Base-by-base conservation (phyloP, 768 basidiomycete genomes). In the Suillus placidus region DNA sequence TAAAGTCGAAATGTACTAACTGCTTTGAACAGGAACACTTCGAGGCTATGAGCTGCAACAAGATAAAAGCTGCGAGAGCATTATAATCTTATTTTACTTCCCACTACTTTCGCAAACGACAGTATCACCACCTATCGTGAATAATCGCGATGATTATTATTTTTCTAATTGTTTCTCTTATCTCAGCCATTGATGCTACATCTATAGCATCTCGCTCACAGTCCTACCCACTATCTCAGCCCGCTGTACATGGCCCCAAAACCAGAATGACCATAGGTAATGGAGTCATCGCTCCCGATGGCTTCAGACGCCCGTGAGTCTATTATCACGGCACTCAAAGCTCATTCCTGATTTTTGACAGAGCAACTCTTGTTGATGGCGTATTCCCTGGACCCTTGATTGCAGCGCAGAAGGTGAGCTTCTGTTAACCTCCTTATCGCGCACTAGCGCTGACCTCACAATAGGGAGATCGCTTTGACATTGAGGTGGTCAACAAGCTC, bases 401-500 rank as follows among this genome's bases (percentile, higher is more conserved):
- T 60, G n/a, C 30, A 1, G 81, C 77, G 1, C 57, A 74, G 20
- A 87, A 85, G 64, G 74, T 71, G 43, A 35, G 6, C 20, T 32
- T 32, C 43, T 63, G n/a, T 58, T 8, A 10, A 18, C 1, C 18
- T 20, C 32, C 47, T 10, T 5, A 23, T 47, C 40, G 42, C 6
- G 20, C 47, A 20, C 20, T 55, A 43, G 43, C 66, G 40, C 34
- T 57, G 45, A 64, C 54, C 23, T 61, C 35, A 32, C 78, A 74
- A 4, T 54, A 74, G 73, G 81, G 82, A 3, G 75, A 80, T 49
- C 63, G 66, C 38, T 80, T 84, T 66, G 62, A 65, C 32, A 69
- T 88, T 47, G 83, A 84, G 47, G 83, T 87, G n/a, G 67, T 79
- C 9, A 81, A 87, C 66, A n/a, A 67, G n/a, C 73, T 87, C 34